Conservation (phyloP, 345 rosid genomes). For the Lumnitzera littorea region DNA sequence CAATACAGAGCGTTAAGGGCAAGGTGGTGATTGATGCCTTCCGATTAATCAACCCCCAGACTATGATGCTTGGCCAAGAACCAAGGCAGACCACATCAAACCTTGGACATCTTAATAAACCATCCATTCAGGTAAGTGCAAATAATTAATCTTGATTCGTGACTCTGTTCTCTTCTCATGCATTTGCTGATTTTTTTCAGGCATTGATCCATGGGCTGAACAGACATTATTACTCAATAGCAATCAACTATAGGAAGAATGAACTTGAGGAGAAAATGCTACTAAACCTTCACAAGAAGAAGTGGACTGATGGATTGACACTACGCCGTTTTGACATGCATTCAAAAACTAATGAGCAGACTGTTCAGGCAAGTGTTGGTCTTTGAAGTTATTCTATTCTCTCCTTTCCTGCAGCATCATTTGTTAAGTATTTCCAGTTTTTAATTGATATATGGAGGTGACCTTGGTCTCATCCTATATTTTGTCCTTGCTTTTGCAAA, state of each 20-base stretch:
- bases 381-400: not conserved
- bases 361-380: constrained; percentile 63
- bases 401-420: no score
- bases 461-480: no score
- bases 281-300: constrained; percentile 96
- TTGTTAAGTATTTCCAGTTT: no score
- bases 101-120: constrained; percentile 96
- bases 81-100: constrained; percentile 98
- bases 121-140: constrained; percentile 82
- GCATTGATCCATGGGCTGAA: constrained; percentile 98
- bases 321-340: constrained; percentile 80
- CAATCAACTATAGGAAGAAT: constrained; percentile 93
- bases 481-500: no score
- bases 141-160: not conserved
- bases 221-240: constrained; percentile 96
- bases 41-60: constrained; percentile 92
- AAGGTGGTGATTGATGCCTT: constrained; percentile 99
- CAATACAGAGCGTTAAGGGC: constrained; percentile 96
- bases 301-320: constrained; percentile 97
- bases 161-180: constrained; percentile 11
- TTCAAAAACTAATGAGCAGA: constrained; percentile 88
- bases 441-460: no score
- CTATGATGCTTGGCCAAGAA: constrained; percentile 99
- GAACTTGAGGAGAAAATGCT: constrained; percentile 99
- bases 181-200: constrained; percentile 25